Percentiles rank a stretch among this genome's conserved stretches.
phyloP scores from a whole-genome alignment of 306 rosid species.

The Rubus idaeus region DNA sequence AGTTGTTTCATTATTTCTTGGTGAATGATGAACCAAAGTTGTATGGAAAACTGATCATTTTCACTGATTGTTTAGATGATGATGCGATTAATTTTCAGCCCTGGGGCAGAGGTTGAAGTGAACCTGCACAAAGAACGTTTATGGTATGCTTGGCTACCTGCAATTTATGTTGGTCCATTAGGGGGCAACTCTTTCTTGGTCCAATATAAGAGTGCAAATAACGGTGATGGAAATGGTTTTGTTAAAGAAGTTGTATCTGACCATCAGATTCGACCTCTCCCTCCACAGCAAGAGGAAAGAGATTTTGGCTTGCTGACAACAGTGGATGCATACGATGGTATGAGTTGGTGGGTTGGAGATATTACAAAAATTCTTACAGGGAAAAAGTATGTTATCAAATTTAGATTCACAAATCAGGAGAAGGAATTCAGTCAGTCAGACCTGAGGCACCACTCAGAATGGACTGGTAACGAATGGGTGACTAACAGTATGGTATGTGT shows the following conservation, averaged over 20 bases:
- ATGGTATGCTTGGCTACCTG: slow-evolving; percentile 16
- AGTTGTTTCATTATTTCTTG: too few relatives aligned
- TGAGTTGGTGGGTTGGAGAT: slow-evolving; percentile 25
- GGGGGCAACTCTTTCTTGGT: slow-evolving; percentile 12
- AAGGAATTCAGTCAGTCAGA: slow-evolving; percentile 7
- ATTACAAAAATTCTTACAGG: background rate
- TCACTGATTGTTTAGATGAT: slow-evolving; percentile 6
- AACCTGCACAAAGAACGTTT: background rate
- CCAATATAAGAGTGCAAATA: background rate
- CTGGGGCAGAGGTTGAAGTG: slow-evolving; percentile 13
- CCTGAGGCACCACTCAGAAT: slow-evolving; percentile 19
- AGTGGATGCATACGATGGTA: slow-evolving; percentile 15
- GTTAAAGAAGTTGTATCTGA: background rate
- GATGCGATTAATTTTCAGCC: background rate
- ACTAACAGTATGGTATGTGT: background rate
- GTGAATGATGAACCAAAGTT: background rate
- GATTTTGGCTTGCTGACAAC: background rate
- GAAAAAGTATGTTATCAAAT: background rate
- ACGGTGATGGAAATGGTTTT: background rate
- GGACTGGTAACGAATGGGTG: slow-evolving; percentile 2
- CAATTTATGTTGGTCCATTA: slow-evolving; percentile 19
- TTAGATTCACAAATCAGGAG: background rate
- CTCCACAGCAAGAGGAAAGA: background rate
- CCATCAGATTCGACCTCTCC: slow-evolving; percentile 26
- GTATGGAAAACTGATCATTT: background rate